Evolutionary conservation across 2,329 filamentous ascomycete genomes (phyloP).

Genomic region (Leptographium galeiforme): DNA sequence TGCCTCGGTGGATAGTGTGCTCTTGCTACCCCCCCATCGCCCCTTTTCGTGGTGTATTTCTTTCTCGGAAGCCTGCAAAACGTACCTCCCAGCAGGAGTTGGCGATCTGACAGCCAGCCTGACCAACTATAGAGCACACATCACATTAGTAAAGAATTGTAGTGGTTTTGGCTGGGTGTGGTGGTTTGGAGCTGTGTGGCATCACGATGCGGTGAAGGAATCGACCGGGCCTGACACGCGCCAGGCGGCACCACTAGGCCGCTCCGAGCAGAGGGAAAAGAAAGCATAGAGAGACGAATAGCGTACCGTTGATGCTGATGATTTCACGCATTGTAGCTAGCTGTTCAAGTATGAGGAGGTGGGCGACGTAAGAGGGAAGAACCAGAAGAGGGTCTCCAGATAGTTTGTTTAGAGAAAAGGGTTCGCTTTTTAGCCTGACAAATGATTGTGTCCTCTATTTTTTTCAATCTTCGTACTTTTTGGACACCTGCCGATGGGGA

Average conservation of each 20-base stretch:
- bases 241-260: constrained; percentile 6
- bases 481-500: constrained; percentile 6
- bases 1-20: background rate
- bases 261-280: background rate
- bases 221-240: constrained; percentile 8
- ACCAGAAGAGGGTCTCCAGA: background rate
- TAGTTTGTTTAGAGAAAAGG: constrained; percentile 1
- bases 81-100: constrained; percentile 99
- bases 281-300: constrained; percentile 19
- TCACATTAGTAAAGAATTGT: constrained; percentile 33
- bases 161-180: background rate
- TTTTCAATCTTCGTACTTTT: constrained; percentile 2
- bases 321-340: constrained; percentile 85
- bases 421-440: constrained; percentile 2
- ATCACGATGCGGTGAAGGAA: constrained; percentile 12
- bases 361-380: background rate
- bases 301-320: constrained; percentile 91
- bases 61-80: background rate
- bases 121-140: constrained; percentile 62
- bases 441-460: constrained; percentile 5
- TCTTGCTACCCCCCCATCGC: background rate
- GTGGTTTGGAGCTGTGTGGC: background rate
- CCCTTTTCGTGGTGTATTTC: background rate
- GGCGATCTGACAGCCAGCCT: constrained; percentile 99
- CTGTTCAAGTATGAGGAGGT: background rate